Base-by-base conservation (phyloP, 192 early-diverging fungal species). In the Chytriomyces sp. region DNA sequence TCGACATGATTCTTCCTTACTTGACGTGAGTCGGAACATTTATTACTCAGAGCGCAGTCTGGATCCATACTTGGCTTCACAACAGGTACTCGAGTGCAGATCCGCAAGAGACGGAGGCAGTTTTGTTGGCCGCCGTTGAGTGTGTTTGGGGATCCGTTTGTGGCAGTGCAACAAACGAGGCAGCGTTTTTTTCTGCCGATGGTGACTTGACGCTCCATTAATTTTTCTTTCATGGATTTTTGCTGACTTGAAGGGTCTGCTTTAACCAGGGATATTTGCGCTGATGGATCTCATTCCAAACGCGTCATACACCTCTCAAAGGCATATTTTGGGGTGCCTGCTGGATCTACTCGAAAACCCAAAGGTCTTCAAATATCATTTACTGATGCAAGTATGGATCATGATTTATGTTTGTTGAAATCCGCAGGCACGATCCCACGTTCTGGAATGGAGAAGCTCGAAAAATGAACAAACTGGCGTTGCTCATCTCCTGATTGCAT, bases 101-200 rank as follows among this genome's bases (percentile, higher is more conserved):
- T 53, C 72, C 80, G 5, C 49, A 79, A 61, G 82, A 86, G 64
- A 79, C 73, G 26, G 77, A 83, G n/a, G 24, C 66, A 9, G 66
- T 86, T 5, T 9, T 81, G 26, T 45, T 85, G n/a, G 50, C 77
- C 6, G 78, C 77, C 0, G 80, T 82, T 18, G 84, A 85, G 72
- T 84, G 82, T 67, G 80, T 85, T 13, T 85, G 84, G 84, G 80
- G 82, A 1, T 76, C 80, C n/a, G 77, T 85, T 60, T 85, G 84
- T 74, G 82, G 84, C 20, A 63, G 60, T 61, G 77, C 50, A 11
- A n/a, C 60, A 8, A 78, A 69, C 61, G 84, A 85, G 61, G 67
- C 72, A 9, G 13, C 20, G 23, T 84, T 85, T 50, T 77, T 85
- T 45, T 23, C 82, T 8, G 20, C 45, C 5, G 74, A 81, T 76